Evolutionary conservation across 257 asterid genomes (phyloP), one percentile per base, ranked within the genome.

Genomic region (Prunella vulgaris): DNA sequence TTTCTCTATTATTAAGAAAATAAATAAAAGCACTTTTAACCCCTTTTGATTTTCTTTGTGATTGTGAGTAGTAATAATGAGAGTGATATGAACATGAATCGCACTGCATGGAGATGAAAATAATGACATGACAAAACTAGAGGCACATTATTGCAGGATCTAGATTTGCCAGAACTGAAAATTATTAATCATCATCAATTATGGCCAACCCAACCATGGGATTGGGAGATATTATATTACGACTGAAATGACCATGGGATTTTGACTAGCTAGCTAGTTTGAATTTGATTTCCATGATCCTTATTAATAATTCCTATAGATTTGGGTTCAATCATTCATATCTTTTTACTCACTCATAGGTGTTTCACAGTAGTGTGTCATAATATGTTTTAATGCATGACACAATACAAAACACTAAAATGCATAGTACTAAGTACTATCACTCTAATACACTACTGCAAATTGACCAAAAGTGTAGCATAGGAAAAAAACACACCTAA

Each of bases 271-370:
- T 2, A 32, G 6, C 12, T 35, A 7, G 38, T 32, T 10, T 40
- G 63, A n/a, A n/a, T n/a, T n/a, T n/a, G n/a, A 58, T 48, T 51
- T 49, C 17, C 42, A 13, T 9, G 44, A n/a, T 30, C 51, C 48
- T 57, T 64, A n/a, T n/a, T n/a, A 27, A 66, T 66, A 38, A 59
- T 77, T 13, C 13, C 35, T 18, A 4, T 35, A 33, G 71, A 71
- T 76, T 24, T 56, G 48, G 65, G 54, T n/a, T 63, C 64, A 72
- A 72, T 72, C 59, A 72, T 52, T 72, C 17, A 8, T 69, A 12
- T 60, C 38, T 60, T 46, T 44, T 69, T 57, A 27, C 10, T 25
- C n/a, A 9, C 10, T 12, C 28, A 22, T 57, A 38, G 3, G 28
- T 25, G 28, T 25, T 25, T 25, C 3, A 25, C 2, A 25, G 28